Evolutionary conservation across 2,329 filamentous ascomycete genomes (phyloP), one percentile per base, ranked within the genome.

Genomic region (Pyricularia pennisetigena): DNA sequence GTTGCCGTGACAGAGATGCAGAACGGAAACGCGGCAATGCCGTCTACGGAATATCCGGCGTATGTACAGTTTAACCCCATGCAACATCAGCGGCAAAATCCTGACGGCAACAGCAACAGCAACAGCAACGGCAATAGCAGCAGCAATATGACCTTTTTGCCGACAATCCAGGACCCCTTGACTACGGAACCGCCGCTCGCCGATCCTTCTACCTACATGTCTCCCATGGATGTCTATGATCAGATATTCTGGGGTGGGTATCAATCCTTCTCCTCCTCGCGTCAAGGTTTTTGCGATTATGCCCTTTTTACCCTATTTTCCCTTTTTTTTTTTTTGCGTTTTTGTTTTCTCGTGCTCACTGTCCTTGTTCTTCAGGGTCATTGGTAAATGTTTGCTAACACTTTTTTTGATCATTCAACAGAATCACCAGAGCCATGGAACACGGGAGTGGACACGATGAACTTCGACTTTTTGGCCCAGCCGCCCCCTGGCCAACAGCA

Each of bases 201-300:
- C 12, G 87, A 88, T 69, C 84, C 85, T 20, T 80, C 83, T 3
- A 79, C 85, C 41, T 85, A 86, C 71, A 86, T 89, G 81, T 87
- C 87, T 54, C 87, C 87, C 0, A 87, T 90, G 86, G 87, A 90
- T 70, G 77, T 90, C 0, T 90, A 88, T 74, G 86, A 89, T 72
- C 88, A 86, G 4, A 90, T 90, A 64, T 89, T 88, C 78, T 88
- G 86, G 82, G 87, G 86, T 88, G 77, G 62, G 28, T n/a, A 12
- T 23, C 41, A 16, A 65, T 16, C 64, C 72, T 74, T 28, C 63
- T 28, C 63, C 29, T 65, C 63, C 63, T 63, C 59, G 41, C 41
- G 41, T 49, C 41, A 49, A 49, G 41, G 41, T 49, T 49, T 49
- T 49, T 49, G 41, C 41, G 41, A 63, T 29, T 29, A 63, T 63